Percentiles rank a stretch among this genome's conserved stretches.
Evolutionary conservation across 352 stramenopile species (phyloP).

Genomic region (Phytophthora idaei): DNA sequence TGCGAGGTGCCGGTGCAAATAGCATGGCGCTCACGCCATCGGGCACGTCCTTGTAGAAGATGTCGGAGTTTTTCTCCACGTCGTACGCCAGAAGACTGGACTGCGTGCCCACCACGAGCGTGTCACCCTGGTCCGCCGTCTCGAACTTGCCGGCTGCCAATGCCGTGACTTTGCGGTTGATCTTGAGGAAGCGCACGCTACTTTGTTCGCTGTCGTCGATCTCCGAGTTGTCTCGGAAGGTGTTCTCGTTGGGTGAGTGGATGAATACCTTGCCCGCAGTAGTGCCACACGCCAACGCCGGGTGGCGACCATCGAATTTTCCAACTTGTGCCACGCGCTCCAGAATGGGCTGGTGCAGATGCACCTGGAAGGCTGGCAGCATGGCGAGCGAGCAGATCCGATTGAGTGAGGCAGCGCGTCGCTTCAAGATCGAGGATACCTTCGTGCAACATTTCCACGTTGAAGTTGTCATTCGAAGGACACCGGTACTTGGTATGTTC

Average conservation of each 20-base stretch:
- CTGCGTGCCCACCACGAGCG: slow-evolving; percentile 89
- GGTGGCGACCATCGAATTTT: slow-evolving; percentile 84
- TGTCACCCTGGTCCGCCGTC: slow-evolving; percentile 63
- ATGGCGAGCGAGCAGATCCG: slow-evolving; percentile 35
- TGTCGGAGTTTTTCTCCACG: slow-evolving; percentile 93
- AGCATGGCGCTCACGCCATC: slow-evolving; percentile 88
- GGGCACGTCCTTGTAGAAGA: slow-evolving; percentile 92
- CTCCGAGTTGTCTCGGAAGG: slow-evolving; percentile 49
- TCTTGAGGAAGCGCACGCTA: slow-evolving; percentile 90
- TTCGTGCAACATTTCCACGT: slow-evolving; percentile 28
- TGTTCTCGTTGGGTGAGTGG: slow-evolving; percentile 86
- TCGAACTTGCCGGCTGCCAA: slow-evolving; percentile 78
- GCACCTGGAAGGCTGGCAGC: slow-evolving; percentile 82
- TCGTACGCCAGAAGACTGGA: slow-evolving; percentile 92
- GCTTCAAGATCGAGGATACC: slow-evolving; percentile 33
- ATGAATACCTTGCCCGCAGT: slow-evolving; percentile 92
- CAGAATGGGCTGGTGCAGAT: slow-evolving; percentile 81
- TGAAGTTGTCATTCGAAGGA: slow-evolving; percentile 6
- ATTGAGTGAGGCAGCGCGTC: slow-evolving; percentile 12
- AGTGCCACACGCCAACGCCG: slow-evolving; percentile 81
- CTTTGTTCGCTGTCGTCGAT: slow-evolving; percentile 39
- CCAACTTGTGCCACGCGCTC: slow-evolving; percentile 75
- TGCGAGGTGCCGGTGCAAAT: slow-evolving; percentile 57
- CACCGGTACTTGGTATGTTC: not conserved
- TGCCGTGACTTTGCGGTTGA: slow-evolving; percentile 90